phyloP scores from a whole-genome alignment of 306 rosid species.

The Quercus wislizeni region DNA sequence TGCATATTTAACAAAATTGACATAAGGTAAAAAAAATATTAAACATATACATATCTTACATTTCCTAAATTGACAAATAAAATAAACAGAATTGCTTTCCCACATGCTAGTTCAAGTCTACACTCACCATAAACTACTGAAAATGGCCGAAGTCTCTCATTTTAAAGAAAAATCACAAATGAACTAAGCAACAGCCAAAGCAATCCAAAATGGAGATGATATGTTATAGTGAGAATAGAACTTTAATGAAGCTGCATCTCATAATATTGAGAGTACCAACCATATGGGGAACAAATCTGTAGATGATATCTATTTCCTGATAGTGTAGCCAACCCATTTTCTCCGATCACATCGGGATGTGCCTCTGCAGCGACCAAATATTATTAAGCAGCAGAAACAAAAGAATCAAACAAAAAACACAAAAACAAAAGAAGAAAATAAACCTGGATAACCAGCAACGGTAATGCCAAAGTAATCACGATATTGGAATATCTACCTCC shows the following conservation, averaged over 20 bases:
- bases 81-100: neutral
- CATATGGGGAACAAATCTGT: neutral
- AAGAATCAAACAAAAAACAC: too few relatives aligned
- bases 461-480: too few relatives aligned
- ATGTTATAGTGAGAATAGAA: neutral
- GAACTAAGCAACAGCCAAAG: neutral
- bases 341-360: too few relatives aligned
- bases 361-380: too few relatives aligned
- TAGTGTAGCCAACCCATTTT: too few relatives aligned
- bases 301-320: slow-evolving; percentile 1
- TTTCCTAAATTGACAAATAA: neutral
- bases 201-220: neutral
- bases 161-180: neutral
- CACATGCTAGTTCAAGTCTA: neutral
- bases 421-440: too few relatives aligned
- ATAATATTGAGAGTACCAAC: neutral
- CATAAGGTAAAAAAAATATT: neutral
- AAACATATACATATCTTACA: neutral
- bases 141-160: neutral
- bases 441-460: too few relatives aligned
- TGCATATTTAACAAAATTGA: neutral
- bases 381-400: too few relatives aligned
- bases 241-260: neutral
- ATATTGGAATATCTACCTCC: too few relatives aligned
- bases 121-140: neutral